These are phyloP conservation scores for Hemileccinum rubropunctum DNA, from an alignment of 768 basidiomycete species.

Conservation along the genomic window DNA sequence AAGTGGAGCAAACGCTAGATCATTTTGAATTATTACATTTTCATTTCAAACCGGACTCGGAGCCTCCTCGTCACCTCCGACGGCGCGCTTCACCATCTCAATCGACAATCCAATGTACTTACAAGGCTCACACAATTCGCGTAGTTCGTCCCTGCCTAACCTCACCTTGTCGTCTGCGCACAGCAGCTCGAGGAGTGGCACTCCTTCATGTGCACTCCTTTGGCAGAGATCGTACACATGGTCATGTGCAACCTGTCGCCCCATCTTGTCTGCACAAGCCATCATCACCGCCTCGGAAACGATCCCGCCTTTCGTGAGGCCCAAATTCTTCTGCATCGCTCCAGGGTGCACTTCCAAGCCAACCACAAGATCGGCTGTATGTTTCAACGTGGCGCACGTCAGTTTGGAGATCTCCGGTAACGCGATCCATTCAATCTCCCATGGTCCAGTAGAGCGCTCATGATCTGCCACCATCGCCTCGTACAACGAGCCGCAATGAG, in stretches of 20 bases:
- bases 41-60: too few relatives aligned
- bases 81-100: constrained; percentile 26
- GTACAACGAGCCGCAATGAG: constrained; percentile 38
- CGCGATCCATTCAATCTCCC: constrained; percentile 51
- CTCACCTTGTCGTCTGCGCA: constrained; percentile 27
- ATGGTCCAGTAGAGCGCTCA: constrained; percentile 47
- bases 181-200: constrained; percentile 34
- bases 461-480: constrained; percentile 50
- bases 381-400: constrained; percentile 38
- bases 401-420: constrained; percentile 44
- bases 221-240: constrained; percentile 43
- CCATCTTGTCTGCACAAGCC: constrained; percentile 40
- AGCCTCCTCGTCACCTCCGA: not conserved
- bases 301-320: constrained; percentile 38
- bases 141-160: constrained; percentile 26
- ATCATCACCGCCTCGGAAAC: constrained; percentile 49
- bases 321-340: constrained; percentile 40
- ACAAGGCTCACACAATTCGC: constrained; percentile 35
- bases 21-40: too few relatives aligned
- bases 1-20: too few relatives aligned
- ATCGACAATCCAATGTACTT: constrained; percentile 39
- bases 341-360: constrained; percentile 42
- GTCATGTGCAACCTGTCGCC: constrained; percentile 46
- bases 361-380: constrained; percentile 34
- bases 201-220: constrained; percentile 22